Evolutionary conservation across 768 basidiomycete species (phyloP), one percentile per base, ranked within the genome.

Genomic region (Gloeopeniophorella convolvens): DNA sequence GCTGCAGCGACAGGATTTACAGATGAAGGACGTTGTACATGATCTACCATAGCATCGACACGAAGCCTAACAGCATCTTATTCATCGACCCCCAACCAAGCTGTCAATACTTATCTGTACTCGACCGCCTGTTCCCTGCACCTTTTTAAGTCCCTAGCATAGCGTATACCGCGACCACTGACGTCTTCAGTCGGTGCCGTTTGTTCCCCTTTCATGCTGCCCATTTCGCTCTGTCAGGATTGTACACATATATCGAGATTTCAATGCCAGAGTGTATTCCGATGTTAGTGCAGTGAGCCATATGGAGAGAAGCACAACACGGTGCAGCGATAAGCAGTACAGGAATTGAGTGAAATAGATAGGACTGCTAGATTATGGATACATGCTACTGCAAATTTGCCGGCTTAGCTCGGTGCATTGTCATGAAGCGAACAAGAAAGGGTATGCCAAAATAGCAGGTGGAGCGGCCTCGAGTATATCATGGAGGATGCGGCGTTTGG

Each of bases 1-100:
- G 43, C 11, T 23, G 24, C 46, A 28, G 51, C 23, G 46, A 43
- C 46, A 27, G 46, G 35, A 54, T 54, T 48, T 48, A 53, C 46
- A 51, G 54, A 37, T 27, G 40, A 42, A 42, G 51, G 40, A 45
- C 51, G 47, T 47, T 56, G 54, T 54, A 56, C 41, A 54, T 26
- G 30, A 56, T 52, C 47, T 54, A 46, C 37, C 46, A 26, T 54
- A 28, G 23, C 45, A 47, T 46, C 40, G 35, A 36, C 50, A 37
- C 41, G 51, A 48, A 48, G 8, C 42, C 30, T 26, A 48, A 32
- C 27, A 11, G n/a, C 34, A 42, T 32, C 9, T 53, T 35, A 27
- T 5, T 28, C 23, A 24, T 10, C 30, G 39, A 42, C 39, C 36
- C 34, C 31, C 34, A 48, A 28, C 18, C 27, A 24, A 33, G 47